Conservation (phyloP, 495 filamentous ascomycete genomes). For the Peziza echinospora region DNA sequence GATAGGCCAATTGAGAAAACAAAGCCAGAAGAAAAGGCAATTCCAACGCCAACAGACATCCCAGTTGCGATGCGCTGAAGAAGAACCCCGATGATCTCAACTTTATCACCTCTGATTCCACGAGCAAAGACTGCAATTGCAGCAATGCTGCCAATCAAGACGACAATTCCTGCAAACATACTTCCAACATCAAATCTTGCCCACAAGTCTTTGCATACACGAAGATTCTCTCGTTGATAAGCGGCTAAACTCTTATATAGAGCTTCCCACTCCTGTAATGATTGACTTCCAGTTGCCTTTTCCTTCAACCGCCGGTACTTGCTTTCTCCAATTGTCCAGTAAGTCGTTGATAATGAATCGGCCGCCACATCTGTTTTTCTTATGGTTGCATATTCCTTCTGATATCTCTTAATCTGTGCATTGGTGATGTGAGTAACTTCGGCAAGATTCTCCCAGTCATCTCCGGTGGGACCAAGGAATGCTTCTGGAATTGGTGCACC, state of each 20-base stretch:
- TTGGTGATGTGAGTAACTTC: slow-evolving; percentile 53
- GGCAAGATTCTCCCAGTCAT: slow-evolving; percentile 43
- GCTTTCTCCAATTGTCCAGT: slow-evolving; percentile 8
- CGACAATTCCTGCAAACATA: slow-evolving; percentile 56
- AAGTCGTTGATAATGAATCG: background rate
- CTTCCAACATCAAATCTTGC: slow-evolving; percentile 68
- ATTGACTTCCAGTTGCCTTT: slow-evolving; percentile 12
- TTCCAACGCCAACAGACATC: slow-evolving; percentile 22
- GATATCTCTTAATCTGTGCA: slow-evolving; percentile 77
- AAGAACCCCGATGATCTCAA: slow-evolving; percentile 30
- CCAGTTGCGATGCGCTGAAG: slow-evolving; percentile 26
- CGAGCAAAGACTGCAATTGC: slow-evolving; percentile 52
- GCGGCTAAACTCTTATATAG: slow-evolving; percentile 40
- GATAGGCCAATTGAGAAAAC: slow-evolving; percentile 6
- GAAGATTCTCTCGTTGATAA: slow-evolving; percentile 59
- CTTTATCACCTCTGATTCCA: slow-evolving; percentile 29
- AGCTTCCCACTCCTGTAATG: slow-evolving; percentile 14
- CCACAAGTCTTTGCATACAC: slow-evolving; percentile 70
- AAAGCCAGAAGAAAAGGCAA: slow-evolving; percentile 16
- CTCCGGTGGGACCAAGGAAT: slow-evolving; percentile 47
- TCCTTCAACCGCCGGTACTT: slow-evolving; percentile 3
- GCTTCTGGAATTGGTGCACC: slow-evolving; percentile 85
- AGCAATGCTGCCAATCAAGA: slow-evolving; percentile 44
- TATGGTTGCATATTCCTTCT: slow-evolving; percentile 38
- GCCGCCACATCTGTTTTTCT: slow-evolving; percentile 8